Base-by-base conservation (phyloP, 2,329 filamentous ascomycete species). In the Tricladium varicosporioides region DNA sequence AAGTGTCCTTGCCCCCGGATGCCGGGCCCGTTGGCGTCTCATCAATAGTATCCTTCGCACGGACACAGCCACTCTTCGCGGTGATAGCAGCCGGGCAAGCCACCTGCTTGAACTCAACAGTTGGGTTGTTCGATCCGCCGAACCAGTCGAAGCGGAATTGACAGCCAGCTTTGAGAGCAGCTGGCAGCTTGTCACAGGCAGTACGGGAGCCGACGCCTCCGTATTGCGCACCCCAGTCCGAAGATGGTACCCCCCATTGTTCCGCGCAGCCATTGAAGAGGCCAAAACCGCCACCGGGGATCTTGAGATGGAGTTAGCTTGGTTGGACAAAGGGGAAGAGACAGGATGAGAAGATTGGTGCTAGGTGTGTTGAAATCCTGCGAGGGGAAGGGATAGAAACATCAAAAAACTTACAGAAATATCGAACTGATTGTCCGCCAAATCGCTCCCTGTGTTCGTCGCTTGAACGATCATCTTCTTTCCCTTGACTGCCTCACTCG, bases 401-500 rank as follows among this genome's bases (percentile, higher is more conserved):
- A 40, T 5, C 86, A 89, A 43, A 7, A 65, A 55, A 62, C 63
- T 8, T 60, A 70, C 64, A 31, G 64, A 66, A 18, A 86, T 67
- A 70, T 86, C 82, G 65, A 85, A 86, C 60, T 86, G 83, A 66
- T 84, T 84, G 31, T 67, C 65, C 44, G 75, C 75, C 7, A 85
- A 72, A 66, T 85, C 83, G 15, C 74, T 75, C 27, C 83, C 84
- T 1, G 83, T 87, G 70, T 86, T 87, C 36, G 81, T 85, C 8
- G 81, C 80, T 67, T 87, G 84, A 14, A 87, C 78, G 52, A 87
- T 74, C 80, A 87, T 83, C 58, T 76, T 80, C 73, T 87, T 86
- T 54, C 83, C 83, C 27, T 74, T 71, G 15, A 82, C 76, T 5
- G 78, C 71, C 5, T 79, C 79, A 46, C 69, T 71, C 1, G 76